These are phyloP conservation scores for Xerocomellus dryophilus DNA, from an alignment of 768 basidiomycete genomes.

Conservation along the genomic window DNA sequence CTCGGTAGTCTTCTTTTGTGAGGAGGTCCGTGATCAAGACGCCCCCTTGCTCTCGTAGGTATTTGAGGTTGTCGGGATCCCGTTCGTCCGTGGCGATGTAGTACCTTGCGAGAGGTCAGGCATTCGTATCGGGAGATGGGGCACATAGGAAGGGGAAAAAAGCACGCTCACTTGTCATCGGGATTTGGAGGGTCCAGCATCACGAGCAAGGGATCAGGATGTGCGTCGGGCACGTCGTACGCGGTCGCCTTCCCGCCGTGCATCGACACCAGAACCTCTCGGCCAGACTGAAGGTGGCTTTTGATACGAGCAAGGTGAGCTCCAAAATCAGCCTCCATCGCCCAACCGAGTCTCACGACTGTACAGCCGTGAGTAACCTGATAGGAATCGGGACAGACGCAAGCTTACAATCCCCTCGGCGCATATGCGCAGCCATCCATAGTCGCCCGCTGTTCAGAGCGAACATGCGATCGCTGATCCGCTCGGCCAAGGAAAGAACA, in stretches of 20 bases:
- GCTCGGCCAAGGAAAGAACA: constrained; percentile 30
- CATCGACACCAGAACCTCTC: constrained; percentile 17
- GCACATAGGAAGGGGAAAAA: too few relatives aligned
- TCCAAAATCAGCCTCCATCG: constrained; percentile 32
- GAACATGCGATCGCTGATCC: constrained; percentile 33
- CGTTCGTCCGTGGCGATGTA: constrained; percentile 46
- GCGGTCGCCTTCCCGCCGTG: constrained; percentile 13
- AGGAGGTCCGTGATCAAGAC: constrained; percentile 42
- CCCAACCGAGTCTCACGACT: constrained; percentile 34
- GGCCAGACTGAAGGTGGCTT: constrained; percentile 19
- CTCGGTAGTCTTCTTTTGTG: constrained; percentile 39
- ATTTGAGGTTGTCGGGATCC: constrained; percentile 28
- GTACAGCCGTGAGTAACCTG: background rate
- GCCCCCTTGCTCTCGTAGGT: constrained; percentile 36
- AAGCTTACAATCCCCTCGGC: constrained; percentile 42
- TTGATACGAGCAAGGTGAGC: constrained; percentile 36
- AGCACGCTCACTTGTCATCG: constrained; percentile 19
- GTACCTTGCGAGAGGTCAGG: constrained; percentile 19
- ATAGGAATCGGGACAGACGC: background rate
- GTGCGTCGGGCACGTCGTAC: constrained; percentile 24
- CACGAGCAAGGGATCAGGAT: constrained; percentile 20
- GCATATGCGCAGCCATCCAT: constrained; percentile 47
- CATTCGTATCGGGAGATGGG: background rate
- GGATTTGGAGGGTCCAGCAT: constrained; percentile 24
- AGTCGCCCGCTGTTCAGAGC: constrained; percentile 28